Base-by-base conservation (phyloP, 1,139 yeast genomes). In the Yamadazyma membranifaciens region DNA sequence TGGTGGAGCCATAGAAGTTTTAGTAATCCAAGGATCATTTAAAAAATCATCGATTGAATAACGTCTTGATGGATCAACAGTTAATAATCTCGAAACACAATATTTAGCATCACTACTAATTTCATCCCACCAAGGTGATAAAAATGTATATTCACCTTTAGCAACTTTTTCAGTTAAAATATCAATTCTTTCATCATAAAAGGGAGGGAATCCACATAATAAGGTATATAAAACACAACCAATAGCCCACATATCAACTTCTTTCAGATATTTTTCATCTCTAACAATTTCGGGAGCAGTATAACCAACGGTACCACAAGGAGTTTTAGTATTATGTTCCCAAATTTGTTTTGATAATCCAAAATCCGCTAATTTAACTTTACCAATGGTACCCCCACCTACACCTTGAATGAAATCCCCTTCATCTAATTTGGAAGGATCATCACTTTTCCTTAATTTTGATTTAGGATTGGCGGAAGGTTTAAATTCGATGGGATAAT, bases 1-100 rank as follows among this genome's bases (percentile, higher is more conserved):
- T 30, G 49, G 43, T 28, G 51, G 50, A 9, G 37, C 42, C 46
- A 46, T 44, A 3, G 29, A 20, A 17, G n/a, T 12, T 27, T 44
- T 45, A 40, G 50, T 57, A 52, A 85, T 73, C 98, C 98, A 91
- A 2, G 96, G 96, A 62, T 91, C 97, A 35, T 72, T 69, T 52
- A 91, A 69, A 45, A 91, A 78, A 44, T 89, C 85, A 41, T 83
- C 83, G 46, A 88, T 84, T 6, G 87, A 80, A 59, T 87, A 88
- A 50, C 98, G 74, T 43, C 74, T 70, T 12, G 68, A 64, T 1
- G 96, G 96, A 57, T 89, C 88, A 22, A 89, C 96, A 2, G 95
- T 88, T 41, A 91, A 67, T 43, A 91, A 69, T 53, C 75, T 81
- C 4, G 80, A 62, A 9, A 91, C 96, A 62, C 95, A 81, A 51